Evolutionary conservation across 805 yeast species (phyloP), one percentile per base, ranked within the genome.

Genomic region (Hanseniaspora valbyensis): DNA sequence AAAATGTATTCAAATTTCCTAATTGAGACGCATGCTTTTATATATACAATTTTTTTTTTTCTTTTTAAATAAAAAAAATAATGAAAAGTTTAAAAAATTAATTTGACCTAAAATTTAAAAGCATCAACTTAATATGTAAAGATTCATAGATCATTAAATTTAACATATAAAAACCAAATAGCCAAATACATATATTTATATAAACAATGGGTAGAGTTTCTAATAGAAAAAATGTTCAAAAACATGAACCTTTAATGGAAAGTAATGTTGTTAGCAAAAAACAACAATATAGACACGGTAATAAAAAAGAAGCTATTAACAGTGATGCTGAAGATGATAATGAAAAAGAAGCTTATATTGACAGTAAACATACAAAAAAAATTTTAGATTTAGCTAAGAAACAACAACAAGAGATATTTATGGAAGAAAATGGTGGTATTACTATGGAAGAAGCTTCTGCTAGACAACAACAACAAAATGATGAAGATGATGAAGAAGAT

Each of bases 401-500:
- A 59, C 99, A 92, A 69, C 96, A 88, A 66, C 88, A 84, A 41
- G 99, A 92, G 62, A 64, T 89, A 19, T 89, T 78, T 49, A 79
- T 71, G 43, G 95, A 85, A 60, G 83, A 78, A 54, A 69, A 68
- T 36, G 58, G 49, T 9, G 57, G 57, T 63, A 59, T 53, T 57
- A 54, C 55, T 60, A 52, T 46, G 54, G 58, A 52, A 57, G 56
- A 58, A 61, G 19, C 36, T 24, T 6, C 18, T 30, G 30, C 38
- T 16, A 63, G 62, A 62, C n/a, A 21, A 29, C 13, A 10, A 16
- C 21, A 33, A 14, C 26, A n/a, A 54, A 42, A 58, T n/a, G 36
- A 33, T 33, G 53, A 50, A 2, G 44, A 43, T 12, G 37, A 39
- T 5, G 44, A 50, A 5, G 53, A 50, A 6, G 43, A 43, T 19